These are phyloP conservation scores for Asterophora lycoperdoides DNA, from an alignment of 768 basidiomycete species.

Conservation along the genomic window DNA sequence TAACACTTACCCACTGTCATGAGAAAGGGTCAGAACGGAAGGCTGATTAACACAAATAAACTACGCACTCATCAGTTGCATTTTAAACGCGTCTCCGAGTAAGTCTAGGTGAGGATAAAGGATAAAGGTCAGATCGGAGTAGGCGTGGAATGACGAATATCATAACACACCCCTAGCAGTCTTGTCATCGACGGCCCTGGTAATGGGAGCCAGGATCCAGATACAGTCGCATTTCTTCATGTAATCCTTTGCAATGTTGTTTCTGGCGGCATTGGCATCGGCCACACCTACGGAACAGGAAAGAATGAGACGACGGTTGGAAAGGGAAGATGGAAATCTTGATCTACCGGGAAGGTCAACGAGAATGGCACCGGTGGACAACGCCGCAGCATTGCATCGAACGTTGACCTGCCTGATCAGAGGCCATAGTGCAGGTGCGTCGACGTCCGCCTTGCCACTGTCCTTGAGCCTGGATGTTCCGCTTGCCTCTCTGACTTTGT, in stretches of 20 bases:
- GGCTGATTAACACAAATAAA: not conserved
- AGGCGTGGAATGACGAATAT: not conserved
- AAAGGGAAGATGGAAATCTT: not conserved
- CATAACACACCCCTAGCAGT: constrained; percentile 46
- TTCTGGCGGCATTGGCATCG: constrained; percentile 61
- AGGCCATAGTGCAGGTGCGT: constrained; percentile 53
- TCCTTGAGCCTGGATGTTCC: constrained; percentile 20
- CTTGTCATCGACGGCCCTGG: constrained; percentile 61
- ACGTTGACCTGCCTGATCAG: constrained; percentile 60
- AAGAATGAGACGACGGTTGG: not conserved
- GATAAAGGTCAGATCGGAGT: not conserved
- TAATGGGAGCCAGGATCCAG: constrained; percentile 67
- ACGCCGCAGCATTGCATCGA: constrained; percentile 45
- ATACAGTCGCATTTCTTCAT: constrained; percentile 64
- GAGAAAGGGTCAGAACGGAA: constrained; percentile 1
- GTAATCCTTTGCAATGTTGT: constrained; percentile 59
- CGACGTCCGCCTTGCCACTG: constrained; percentile 19
- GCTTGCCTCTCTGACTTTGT: constrained; percentile 24
- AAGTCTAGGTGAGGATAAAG: constrained; percentile 43
- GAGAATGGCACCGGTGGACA: constrained; percentile 57
- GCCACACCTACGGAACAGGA: constrained; percentile 39
- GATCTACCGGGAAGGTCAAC: constrained; percentile 58
- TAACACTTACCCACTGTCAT: constrained; percentile 39
- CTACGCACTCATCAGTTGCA: constrained; percentile 55
- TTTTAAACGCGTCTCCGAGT: constrained; percentile 61